Percentiles rank a stretch among this genome's conserved stretches.
Conservation (phyloP, 768 basidiomycete species). For the Tephrocybe sp. region DNA sequence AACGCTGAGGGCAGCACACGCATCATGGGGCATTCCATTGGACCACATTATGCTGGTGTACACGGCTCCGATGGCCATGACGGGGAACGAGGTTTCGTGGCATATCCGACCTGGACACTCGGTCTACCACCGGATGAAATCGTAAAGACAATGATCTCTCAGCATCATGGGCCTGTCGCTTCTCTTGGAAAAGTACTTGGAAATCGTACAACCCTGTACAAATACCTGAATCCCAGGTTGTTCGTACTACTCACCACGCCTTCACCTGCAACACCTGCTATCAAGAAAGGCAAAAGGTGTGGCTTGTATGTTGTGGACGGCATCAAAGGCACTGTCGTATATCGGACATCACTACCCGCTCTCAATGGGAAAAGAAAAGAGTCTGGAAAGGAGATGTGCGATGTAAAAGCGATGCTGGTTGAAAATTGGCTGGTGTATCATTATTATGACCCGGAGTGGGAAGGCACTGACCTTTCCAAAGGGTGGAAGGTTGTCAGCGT, state of each 20-base stretch:
- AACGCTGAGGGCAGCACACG: conserved; percentile 36
- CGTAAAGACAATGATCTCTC: conserved; percentile 52
- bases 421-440: conserved; percentile 96
- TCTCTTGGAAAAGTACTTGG: conserved; percentile 84
- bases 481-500: conserved; percentile 77
- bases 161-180: conserved; percentile 58
- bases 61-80: conserved; percentile 23
- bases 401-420: conserved; percentile 65
- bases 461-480: conserved; percentile 50
- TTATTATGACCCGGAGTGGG: conserved; percentile 67
- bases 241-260: conserved; percentile 61
- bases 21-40: conserved; percentile 26
- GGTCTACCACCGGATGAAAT: conserved; percentile 56
- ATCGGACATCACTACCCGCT: conserved; percentile 58
- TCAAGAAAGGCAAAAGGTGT: conserved; percentile 36
- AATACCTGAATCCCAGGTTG: conserved; percentile 87
- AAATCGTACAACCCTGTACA: conserved; percentile 88
- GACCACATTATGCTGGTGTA: conserved; percentile 40
- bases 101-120: conserved; percentile 67
- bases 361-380: conserved; percentile 20
- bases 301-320: conserved; percentile 79
- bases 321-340: conserved; percentile 75
- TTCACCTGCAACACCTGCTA: conserved; percentile 7
- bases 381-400: conserved; percentile 41
- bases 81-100: conserved; percentile 41